Evolutionary conservation across 768 basidiomycete genomes (phyloP).

Genomic region (Dioszegia hungarica): DNA sequence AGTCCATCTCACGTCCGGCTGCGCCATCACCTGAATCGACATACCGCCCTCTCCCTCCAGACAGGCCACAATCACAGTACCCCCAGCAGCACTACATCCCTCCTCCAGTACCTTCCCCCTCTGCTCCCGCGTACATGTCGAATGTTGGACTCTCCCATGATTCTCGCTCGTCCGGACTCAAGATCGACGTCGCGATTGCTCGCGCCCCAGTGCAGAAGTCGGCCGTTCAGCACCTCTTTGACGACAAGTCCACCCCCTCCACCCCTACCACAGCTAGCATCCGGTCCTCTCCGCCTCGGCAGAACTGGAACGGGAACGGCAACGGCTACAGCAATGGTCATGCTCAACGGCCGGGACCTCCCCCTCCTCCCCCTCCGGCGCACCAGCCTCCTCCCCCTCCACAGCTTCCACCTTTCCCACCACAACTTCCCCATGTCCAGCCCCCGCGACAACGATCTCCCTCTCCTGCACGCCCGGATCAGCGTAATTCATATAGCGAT

Average conservation of each 20-base stretch:
- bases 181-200: neutral
- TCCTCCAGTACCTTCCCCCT: constrained; percentile 1
- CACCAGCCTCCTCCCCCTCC: neutral
- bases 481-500: constrained; percentile 7
- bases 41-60: too few relatives aligned
- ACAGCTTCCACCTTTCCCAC: neutral
- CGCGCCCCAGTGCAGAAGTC: neutral
- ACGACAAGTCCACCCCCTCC: neutral
- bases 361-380: neutral
- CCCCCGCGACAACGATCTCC: neutral
- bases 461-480: neutral
- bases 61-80: too few relatives aligned
- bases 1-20: too few relatives aligned
- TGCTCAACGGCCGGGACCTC: too few relatives aligned
- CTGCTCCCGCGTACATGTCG: too few relatives aligned
- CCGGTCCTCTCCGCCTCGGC: neutral
- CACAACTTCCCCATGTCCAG: neutral
- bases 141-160: too few relatives aligned
- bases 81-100: too few relatives aligned
- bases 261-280: neutral
- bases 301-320: too few relatives aligned
- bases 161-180: too few relatives aligned
- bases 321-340: too few relatives aligned
- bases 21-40: too few relatives aligned
- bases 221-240: constrained; percentile 20